A percentile compares a stretch with the other conserved stretches of the same genome.
These are phyloP conservation scores for Pseudognaphalium luteoalbum DNA, from an alignment of 129 eudicot genomes.

Conservation along the genomic window DNA sequence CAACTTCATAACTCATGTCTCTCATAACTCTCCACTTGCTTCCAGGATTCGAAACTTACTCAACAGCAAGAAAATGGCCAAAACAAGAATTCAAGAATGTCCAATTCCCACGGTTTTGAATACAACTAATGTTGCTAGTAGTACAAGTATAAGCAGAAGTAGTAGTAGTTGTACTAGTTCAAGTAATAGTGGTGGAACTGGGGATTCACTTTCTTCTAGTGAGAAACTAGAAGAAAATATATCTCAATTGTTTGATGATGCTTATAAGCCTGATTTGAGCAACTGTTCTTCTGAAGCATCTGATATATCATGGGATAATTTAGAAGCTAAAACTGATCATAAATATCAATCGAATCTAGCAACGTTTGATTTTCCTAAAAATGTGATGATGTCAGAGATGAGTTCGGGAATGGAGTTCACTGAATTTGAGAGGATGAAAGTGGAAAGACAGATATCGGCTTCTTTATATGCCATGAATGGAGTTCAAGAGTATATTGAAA, in stretches of 20 bases:
- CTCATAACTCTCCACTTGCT: slow-evolving; percentile 71
- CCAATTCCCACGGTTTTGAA: neutral
- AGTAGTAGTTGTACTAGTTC: slow-evolving; percentile 5
- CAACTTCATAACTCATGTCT: slow-evolving; percentile 60
- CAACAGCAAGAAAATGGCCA: slow-evolving; percentile 55
- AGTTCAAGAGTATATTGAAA: slow-evolving; percentile 79
- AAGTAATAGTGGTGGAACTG: slow-evolving; percentile 26
- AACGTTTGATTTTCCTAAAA: slow-evolving; percentile 45
- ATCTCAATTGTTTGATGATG: slow-evolving; percentile 58
- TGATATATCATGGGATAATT: slow-evolving; percentile 39
- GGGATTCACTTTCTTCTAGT: slow-evolving; percentile 24
- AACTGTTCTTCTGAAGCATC: slow-evolving; percentile 31
- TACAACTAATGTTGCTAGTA: slow-evolving; percentile 23
- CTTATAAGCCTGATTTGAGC: slow-evolving; percentile 69
- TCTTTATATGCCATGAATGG: slow-evolving; percentile 74
- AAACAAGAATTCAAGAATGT: slow-evolving; percentile 27
- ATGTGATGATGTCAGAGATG: slow-evolving; percentile 3
- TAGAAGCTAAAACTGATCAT: slow-evolving; percentile 33
- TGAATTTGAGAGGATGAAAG: slow-evolving; percentile 79
- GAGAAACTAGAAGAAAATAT: slow-evolving; percentile 31
- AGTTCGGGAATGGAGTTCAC: slow-evolving; percentile 39
- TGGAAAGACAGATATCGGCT: slow-evolving; percentile 84
- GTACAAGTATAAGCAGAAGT: slow-evolving; percentile 13
- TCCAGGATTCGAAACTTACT: slow-evolving; percentile 66
- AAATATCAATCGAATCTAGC: slow-evolving; percentile 44